A percentile compares a stretch with the other conserved stretches of the same genome.
Conservation (phyloP, 768 basidiomycete species). For the Phanerochaete carnosa region DNA sequence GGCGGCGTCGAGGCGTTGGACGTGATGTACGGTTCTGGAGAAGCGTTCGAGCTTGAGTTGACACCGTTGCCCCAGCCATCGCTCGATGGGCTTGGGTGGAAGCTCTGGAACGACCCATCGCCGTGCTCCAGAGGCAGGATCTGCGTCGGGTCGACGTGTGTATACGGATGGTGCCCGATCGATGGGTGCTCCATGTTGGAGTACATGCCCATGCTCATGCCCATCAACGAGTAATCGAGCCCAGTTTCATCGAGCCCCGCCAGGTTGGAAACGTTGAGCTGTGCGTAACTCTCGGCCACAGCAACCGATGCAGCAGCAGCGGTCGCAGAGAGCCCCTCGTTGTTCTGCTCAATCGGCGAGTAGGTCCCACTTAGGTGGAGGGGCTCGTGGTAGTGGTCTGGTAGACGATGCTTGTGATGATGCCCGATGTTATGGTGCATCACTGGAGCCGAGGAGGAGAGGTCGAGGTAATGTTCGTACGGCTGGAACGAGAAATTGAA, state of each 20-base stretch:
- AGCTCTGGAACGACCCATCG: conserved; percentile 42
- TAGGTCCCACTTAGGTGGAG: conserved; percentile 21
- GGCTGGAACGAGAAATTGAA: conserved; percentile 76
- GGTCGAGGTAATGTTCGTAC: conserved; percentile 55
- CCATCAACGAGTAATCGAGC: conserved; percentile 64
- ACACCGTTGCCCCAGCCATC: conserved; percentile 77
- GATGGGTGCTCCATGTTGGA: conserved; percentile 44
- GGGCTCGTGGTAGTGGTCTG: conserved; percentile 20
- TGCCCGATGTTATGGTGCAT: conserved; percentile 21
- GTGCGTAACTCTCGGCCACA: conserved; percentile 72
- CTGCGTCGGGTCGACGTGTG: conserved; percentile 92
- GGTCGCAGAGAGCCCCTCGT: conserved; percentile 60
- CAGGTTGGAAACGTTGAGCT: conserved; percentile 52
- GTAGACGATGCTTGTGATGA: conserved; percentile 13
- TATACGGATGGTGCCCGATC: conserved; percentile 49
- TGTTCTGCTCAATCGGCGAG: conserved; percentile 16
- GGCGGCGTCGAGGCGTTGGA: conserved; percentile 76
- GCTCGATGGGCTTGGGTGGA: conserved; percentile 77
- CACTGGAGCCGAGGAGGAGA: conserved; percentile 12
- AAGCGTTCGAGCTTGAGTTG: conserved; percentile 64
- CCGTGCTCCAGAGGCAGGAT: conserved; percentile 51
- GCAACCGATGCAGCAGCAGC: conserved; percentile 64
- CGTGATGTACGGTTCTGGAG: conserved; percentile 69
- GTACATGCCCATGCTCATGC: conserved; percentile 46
- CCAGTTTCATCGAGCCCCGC: conserved; percentile 51